Evolutionary conservation across 73 alveolate species (phyloP).

Genomic region (Stentor coeruleus): DNA sequence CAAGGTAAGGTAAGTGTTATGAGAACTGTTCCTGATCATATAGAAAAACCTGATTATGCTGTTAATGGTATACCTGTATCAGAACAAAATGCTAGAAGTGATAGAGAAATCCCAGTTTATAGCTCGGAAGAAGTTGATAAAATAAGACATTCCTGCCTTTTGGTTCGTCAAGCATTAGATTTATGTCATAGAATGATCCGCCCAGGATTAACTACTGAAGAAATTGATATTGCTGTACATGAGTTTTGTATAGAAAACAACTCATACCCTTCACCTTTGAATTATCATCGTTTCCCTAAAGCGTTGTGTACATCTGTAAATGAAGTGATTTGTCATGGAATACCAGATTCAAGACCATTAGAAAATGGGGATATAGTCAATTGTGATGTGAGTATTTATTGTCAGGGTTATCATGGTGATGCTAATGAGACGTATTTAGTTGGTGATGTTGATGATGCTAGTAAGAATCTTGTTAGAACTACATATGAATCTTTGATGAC

Average conservation of each 20-base stretch:
- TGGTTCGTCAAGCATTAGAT: conserved; percentile 77
- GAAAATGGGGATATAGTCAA: conserved; percentile 93
- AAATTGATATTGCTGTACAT: conserved; percentile 83
- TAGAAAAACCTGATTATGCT: conserved; percentile 86
- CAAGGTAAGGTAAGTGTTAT: conserved; percentile 49
- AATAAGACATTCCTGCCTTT: conserved; percentile 57
- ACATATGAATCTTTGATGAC: conserved; percentile 66
- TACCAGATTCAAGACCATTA: conserved; percentile 86
- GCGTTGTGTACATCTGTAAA: conserved; percentile 84
- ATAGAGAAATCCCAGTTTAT: conserved; percentile 58
- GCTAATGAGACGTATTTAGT: conserved; percentile 88
- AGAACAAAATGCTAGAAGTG: conserved; percentile 34
- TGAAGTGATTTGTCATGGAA: conserved; percentile 94
- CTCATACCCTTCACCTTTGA: conserved; percentile 94
- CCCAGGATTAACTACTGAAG: conserved; percentile 93
- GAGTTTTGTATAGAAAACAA: conserved; percentile 76
- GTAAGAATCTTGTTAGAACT: conserved; percentile 62
- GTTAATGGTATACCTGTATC: conserved; percentile 45
- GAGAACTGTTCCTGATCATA: conserved; percentile 74
- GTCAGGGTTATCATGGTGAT: conserved; percentile 91
- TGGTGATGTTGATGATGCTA: conserved; percentile 81
- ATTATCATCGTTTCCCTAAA: conserved; percentile 91
- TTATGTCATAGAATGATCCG: conserved; percentile 77
- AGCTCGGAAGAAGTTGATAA: conserved; percentile 75
- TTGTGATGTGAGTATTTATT: conserved; percentile 79